Base-by-base conservation (phyloP, 768 basidiomycete genomes). In the Serendipita sp. region DNA sequence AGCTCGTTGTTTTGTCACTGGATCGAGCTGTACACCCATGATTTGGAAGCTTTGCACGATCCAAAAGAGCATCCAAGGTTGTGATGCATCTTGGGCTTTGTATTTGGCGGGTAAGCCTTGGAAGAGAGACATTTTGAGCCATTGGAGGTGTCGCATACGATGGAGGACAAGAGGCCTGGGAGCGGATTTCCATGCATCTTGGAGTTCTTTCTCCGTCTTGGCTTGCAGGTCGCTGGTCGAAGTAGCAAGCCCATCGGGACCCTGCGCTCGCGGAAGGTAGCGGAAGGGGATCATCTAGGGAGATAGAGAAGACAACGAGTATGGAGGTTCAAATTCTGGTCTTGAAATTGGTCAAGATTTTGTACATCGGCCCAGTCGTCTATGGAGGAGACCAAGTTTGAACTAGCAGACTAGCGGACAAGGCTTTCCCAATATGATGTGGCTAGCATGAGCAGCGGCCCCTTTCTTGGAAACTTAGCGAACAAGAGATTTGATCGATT, bases 1-100 rank as follows among this genome's bases (percentile, higher is more conserved):
- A 8, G 84, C 83, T 62, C 82, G 77, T 67, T 89, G 83, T 72
- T 85, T 88, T 69, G 82, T 91, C 18, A 75, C 79, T 1, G 85
- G 83, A 76, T 94, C 92, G 60, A 95, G 69, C 1, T 76, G 85
- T 4, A 90, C 84, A 60, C 91, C 89, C 48, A 95, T 71, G 2
- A 84, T 71, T 68, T 87, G 86, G 69, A 96, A 87, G 13, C 85
- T 78, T 69, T 99, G 93, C 8, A 94, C 71, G 0, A 84, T 85
- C 94, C 96, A 98, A 75, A 89, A 97, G 65, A 97, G 72, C 33
- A 97, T 76, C 96, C 96, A 98, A 0, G 96, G 88, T 69, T 95
- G 86, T 68, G 90, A 93, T 0, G 95, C 94, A 71, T 98, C 96
- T 69, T 97, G 87, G 52, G 83, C 84, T 18, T 77, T 79, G 71